Evolutionary conservation across 2,329 filamentous ascomycete genomes (phyloP).

Genomic region (Huntiella bhutanensis): DNA sequence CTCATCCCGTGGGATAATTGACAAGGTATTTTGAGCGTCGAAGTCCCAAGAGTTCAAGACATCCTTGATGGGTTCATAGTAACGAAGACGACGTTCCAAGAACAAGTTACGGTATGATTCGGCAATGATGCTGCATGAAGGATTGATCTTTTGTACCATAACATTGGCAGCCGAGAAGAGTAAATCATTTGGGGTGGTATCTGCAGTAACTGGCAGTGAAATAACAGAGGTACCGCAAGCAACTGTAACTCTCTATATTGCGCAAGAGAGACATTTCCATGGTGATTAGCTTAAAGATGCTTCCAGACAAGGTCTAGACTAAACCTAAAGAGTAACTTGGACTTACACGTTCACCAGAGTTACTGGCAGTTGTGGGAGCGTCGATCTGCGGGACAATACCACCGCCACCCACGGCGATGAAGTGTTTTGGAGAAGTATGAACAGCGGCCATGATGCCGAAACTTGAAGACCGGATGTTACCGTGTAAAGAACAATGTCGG

Average conservation of each 20-base stretch:
- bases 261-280: neutral
- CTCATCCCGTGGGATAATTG: slow-evolving; percentile 41
- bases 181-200: slow-evolving; percentile 58
- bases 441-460: slow-evolving; percentile 10
- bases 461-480: no score
- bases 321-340: neutral
- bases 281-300: neutral
- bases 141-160: slow-evolving; percentile 44
- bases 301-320: neutral
- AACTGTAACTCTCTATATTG: slow-evolving; percentile 45
- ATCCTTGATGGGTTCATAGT: slow-evolving; percentile 72
- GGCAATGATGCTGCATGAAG: slow-evolving; percentile 48
- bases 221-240: slow-evolving; percentile 52
- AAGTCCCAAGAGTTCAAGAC: slow-evolving; percentile 85
- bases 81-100: slow-evolving; percentile 63
- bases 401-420: slow-evolving; percentile 26
- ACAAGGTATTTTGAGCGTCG: slow-evolving; percentile 55
- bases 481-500: no score
- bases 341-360: slow-evolving; percentile 57
- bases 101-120: slow-evolving; percentile 61
- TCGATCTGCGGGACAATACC: slow-evolving; percentile 39
- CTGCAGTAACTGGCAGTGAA: slow-evolving; percentile 50
- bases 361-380: slow-evolving; percentile 63
- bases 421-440: slow-evolving; percentile 13
- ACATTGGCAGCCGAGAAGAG: slow-evolving; percentile 46